Evolutionary conservation across 805 yeast genomes (phyloP).

Genomic region (Sugiyamaella smithiae): DNA sequence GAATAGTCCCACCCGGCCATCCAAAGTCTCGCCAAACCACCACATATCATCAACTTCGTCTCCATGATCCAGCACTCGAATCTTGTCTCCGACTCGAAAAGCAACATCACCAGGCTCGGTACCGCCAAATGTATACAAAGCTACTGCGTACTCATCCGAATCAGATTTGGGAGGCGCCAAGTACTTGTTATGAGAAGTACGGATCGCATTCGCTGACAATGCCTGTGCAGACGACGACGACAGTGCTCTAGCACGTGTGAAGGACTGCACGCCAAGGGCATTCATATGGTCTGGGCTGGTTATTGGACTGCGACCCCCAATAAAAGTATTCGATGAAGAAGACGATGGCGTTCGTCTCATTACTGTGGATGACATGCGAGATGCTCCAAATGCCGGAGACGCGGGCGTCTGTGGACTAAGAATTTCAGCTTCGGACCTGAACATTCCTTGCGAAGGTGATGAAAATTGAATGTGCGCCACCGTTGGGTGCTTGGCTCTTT

Average conservation of each 20-base stretch:
- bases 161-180: constrained; percentile 23
- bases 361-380: neutral
- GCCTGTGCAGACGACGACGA: constrained; percentile 29
- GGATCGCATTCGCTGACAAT: constrained; percentile 19
- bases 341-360: constrained; percentile 5
- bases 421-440: constrained; percentile 28
- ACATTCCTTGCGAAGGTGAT: constrained; percentile 28
- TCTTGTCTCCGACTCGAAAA: constrained; percentile 38
- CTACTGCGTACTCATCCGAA: constrained; percentile 30
- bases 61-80: constrained; percentile 36
- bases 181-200: constrained; percentile 1
- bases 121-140: constrained; percentile 36
- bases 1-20: constrained; percentile 44
- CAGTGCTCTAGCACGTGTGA: constrained; percentile 26
- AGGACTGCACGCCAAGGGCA: constrained; percentile 3
- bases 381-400: constrained; percentile 1
- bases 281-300: constrained; percentile 8
- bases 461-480: constrained; percentile 21
- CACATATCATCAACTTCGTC: constrained; percentile 41
- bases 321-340: neutral
- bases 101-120: constrained; percentile 38
- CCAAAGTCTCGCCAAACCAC: constrained; percentile 48
- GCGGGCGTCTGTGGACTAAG: constrained; percentile 14
- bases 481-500: constrained; percentile 21
- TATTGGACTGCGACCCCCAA: constrained; percentile 11